Base-by-base conservation (phyloP, 805 yeast species). In the Starmera pachycereana region DNA sequence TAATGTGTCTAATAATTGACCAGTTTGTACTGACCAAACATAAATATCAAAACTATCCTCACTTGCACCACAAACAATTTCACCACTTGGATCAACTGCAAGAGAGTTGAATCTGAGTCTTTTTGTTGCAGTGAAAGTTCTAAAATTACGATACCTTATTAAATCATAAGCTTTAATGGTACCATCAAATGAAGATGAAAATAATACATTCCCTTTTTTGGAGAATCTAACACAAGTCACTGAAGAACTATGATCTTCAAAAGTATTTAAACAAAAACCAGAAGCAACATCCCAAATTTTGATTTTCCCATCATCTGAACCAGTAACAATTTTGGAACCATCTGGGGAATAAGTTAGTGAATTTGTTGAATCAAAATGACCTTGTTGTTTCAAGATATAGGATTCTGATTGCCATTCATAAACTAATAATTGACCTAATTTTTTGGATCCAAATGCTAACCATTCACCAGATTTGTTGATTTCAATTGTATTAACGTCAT, bases 371-470 rank as follows among this genome's bases (percentile, higher is more conserved):
- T 92, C 98, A 55, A 85, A 90, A 62, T 92, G 98, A 19, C 97
- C 97, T 62, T 92, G 98, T 58, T 92, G 98, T 57, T 90, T 89
- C 48, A 92, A 67, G 36, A 92, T 82, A 56, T 90, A 92, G 0
- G 96, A 85, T 59, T 92, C 98, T 5, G 95, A 84, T 64, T 92
- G 96, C 98, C 98, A 92, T 68, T 92, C 98, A 68, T 95, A 92
- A 0, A 92, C 98, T 42, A 92, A 64, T 43, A 92, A 65, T 62
- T 92, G 98, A n/a, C 98, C 98, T 27, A 85, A 61, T 54, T 78
- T 80, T 29, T 87, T 64, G 0, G 97, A 88, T 5, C 98, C 98
- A 60, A 92, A 85, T 0, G 96, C 95, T 29, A 92, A 67, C 98
- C 98, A 92, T 60, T 92, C 98, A 29, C 98, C 98, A 7, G 89